A percentile compares a stretch with the other conserved stretches of the same genome.
phyloP scores from a whole-genome alignment of 2,329 filamentous ascomycete genomes.

The Hymenoscyphus linearis region DNA sequence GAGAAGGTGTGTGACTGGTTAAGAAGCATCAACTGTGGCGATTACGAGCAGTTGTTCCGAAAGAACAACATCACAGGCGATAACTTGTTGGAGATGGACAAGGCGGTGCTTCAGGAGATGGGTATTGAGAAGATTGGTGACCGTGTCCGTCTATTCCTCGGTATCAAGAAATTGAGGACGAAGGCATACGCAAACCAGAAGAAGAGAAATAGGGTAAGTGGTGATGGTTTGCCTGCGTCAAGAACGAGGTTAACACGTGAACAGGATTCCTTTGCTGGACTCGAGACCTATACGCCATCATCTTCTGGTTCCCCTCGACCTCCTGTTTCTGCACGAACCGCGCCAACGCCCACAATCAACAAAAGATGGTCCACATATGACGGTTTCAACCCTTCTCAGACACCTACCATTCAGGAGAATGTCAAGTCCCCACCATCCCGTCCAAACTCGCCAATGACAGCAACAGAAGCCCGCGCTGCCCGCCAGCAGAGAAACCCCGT shows the following conservation, averaged over 20 bases:
- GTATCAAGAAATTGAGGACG: slow-evolving; percentile 76
- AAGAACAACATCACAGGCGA: slow-evolving; percentile 97
- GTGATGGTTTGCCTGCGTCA: neutral
- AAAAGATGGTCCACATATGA: slow-evolving; percentile 63
- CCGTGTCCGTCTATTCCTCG: slow-evolving; percentile 81
- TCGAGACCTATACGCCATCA: slow-evolving; percentile 62
- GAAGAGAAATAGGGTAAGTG: slow-evolving; percentile 76
- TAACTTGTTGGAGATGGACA: slow-evolving; percentile 94
- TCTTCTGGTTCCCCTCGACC: slow-evolving; percentile 62
- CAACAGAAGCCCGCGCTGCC: slow-evolving; percentile 25
- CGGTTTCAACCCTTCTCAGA: slow-evolving; percentile 23
- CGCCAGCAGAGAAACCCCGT: slow-evolving; percentile 37
- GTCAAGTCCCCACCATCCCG: slow-evolving; percentile 55
- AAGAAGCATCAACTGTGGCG: slow-evolving; percentile 81
- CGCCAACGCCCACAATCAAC: slow-evolving; percentile 43
- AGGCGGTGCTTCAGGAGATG: slow-evolving; percentile 93
- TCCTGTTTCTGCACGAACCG: slow-evolving; percentile 46
- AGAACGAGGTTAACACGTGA: slow-evolving; percentile 22
- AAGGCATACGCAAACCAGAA: slow-evolving; percentile 72
- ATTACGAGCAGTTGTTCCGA: slow-evolving; percentile 87
- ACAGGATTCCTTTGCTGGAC: slow-evolving; percentile 76
- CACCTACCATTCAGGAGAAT: slow-evolving; percentile 32
- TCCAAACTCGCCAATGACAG: slow-evolving; percentile 59
- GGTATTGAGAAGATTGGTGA: slow-evolving; percentile 98
- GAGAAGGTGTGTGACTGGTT: slow-evolving; percentile 88